Base-by-base conservation (phyloP, 805 yeast genomes). In the Wickerhamiella brachini region DNA sequence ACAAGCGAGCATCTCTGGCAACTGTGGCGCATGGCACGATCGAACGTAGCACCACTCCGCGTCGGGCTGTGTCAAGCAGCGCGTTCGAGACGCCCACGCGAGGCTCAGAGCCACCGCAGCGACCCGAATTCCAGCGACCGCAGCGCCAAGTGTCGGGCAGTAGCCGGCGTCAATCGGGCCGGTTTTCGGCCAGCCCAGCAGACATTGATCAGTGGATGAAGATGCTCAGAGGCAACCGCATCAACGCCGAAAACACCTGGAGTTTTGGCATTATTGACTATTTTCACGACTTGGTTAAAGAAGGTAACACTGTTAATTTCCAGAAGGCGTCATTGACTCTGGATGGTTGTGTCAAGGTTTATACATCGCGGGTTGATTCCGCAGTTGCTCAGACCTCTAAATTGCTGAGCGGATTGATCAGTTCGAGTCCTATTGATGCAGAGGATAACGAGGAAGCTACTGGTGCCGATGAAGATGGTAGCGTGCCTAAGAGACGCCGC, bases 341-440 rank as follows among this genome's bases (percentile, higher is more conserved):
- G 21, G 97, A 89, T 61, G 97, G 97, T 0, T 89, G 97, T 71
- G 90, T 89, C 34, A 88, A 88, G 68, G 86, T 90, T 49, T 90
- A 90, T 63, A 79, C 89, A 12, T 84, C 94, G 15, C 76, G 97
- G 59, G 88, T 90, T 21, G 97, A 89, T 60, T 83, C 95, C 0
- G 95, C 87, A 0, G 94, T 89, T 5, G 81, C 83, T 8, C 97
- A 89, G 60, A 88, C 97, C 0, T 94, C 95, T 1, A 79, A 80
- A 59, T 70, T 90, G 51, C 67, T 88, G 37, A 83, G 85, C 65
- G 95, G 95, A 3, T 67, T 85, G 51, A 80, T 88, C 2, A 34
- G 41, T 5, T 26, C 38, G 13, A 17, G 29, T n/a, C 24, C 18
- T 8, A 20, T 15, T n/a, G 46, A 44, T 21, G 59, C 55, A 3